These are phyloP conservation scores for Mycena filopes DNA, from an alignment of 768 basidiomycete genomes.

Conservation along the genomic window DNA sequence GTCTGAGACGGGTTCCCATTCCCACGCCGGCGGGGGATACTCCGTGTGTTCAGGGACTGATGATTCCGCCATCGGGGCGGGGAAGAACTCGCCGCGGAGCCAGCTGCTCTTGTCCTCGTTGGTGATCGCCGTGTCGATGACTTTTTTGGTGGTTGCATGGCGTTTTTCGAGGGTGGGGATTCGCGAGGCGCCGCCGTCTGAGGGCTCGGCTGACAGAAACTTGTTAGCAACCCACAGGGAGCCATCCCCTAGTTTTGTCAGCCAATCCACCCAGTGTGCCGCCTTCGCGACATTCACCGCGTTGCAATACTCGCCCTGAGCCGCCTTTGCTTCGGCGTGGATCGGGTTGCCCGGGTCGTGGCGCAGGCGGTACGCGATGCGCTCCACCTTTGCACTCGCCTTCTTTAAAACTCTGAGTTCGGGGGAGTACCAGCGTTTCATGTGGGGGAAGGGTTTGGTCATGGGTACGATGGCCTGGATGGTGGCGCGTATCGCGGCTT, in stretches of 20 bases:
- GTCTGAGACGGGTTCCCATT: constrained; percentile 35
- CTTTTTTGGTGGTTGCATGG: background rate
- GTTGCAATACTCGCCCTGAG: constrained; percentile 30
- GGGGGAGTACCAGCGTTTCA: constrained; percentile 47
- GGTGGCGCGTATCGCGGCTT: constrained; percentile 28
- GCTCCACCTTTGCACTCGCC: constrained; percentile 29
- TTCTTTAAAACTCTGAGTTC: constrained; percentile 38
- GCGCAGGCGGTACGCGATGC: constrained; percentile 16
- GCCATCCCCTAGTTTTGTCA: constrained; percentile 30
- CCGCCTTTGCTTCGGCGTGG: constrained; percentile 29
- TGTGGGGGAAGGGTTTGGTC: constrained; percentile 33
- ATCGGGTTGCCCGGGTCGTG: constrained; percentile 35
- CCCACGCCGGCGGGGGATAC: constrained; percentile 41
- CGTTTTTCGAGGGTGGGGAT: constrained; percentile 38
- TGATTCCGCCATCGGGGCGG: constrained; percentile 7
- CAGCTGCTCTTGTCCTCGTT: constrained; percentile 40
- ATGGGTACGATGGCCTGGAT: constrained; percentile 35
- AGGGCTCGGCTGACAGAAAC: constrained; percentile 32
- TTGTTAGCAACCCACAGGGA: constrained; percentile 40
- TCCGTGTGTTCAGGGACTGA: constrained; percentile 20
- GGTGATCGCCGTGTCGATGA: constrained; percentile 14
- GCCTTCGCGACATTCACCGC: constrained; percentile 36
- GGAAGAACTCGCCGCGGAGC: constrained; percentile 44
- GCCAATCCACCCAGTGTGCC: constrained; percentile 41
- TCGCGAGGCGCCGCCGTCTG: constrained; percentile 40